Base-by-base conservation (phyloP, 1,139 yeast species). In the Saccharomyces hybrid region DNA sequence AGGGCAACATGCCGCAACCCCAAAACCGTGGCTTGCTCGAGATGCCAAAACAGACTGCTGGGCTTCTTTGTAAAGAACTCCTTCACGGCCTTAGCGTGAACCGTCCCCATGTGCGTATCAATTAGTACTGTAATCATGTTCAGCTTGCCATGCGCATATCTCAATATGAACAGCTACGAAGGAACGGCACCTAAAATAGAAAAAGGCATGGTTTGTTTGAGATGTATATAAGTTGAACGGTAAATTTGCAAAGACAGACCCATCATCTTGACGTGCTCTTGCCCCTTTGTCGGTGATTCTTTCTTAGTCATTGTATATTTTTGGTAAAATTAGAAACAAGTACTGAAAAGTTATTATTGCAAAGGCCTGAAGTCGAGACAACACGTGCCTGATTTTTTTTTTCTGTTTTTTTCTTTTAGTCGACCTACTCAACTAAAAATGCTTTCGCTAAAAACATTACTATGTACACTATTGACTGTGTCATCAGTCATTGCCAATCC, bases 401-500 rank as follows among this genome's bases (percentile, higher is more conserved):
- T 9, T 38, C 4, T 38, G 25, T 13, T 32, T 8, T 38, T 7
- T 38, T 38, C 9, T 16, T 38, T 38, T 38, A 38, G 44, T 38
- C 6, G 5, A 4, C 16, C 16, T 8, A 5, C 2, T 11, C 25
- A 16, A 38, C 44, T 38, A 16, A 38, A 38, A 38, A 38, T 38
- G 44, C 44, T 38, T 38, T 38, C 44, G 44, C 44, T 38, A 4
- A 38, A 38, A 38, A 38, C 44, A 16, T 16, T 38, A 9, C 7
- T 38, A 16, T 38, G 4, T 9, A 38, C 44, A 38, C 6, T 38
- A 9, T 9, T 38, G 44, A 38, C 44, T 9, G 44, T 16, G n/a
- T 38, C 44, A 16, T 38, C 57, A 9, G 60, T 51, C 31, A 42
- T 52, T 14, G 57, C 59, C 11, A 51, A 51, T 16, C 62, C 64